Percentiles rank a stretch among this genome's conserved stretches.
Evolutionary conservation across 208 protist genomes (phyloP).

Genomic region (Crithidia bombi): DNA sequence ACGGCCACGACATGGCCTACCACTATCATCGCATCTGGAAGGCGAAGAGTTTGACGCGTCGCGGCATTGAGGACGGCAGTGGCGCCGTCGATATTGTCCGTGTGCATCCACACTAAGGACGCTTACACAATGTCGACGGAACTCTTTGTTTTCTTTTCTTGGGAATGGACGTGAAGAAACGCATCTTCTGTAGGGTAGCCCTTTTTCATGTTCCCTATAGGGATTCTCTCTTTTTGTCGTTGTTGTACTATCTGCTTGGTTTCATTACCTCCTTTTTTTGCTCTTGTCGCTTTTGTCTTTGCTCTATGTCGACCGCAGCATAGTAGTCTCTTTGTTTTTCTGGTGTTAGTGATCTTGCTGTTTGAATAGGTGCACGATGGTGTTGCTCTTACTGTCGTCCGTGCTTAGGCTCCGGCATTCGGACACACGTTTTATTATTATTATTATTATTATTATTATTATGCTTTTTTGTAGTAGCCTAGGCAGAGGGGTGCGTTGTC

Average conservation of each 20-base stretch:
- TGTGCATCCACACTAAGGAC: conserved; percentile 65
- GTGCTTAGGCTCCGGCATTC: too few relatives aligned
- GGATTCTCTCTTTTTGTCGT: not conserved
- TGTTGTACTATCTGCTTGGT: too few relatives aligned
- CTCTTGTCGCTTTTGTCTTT: too few relatives aligned
- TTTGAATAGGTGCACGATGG: too few relatives aligned
- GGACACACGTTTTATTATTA: too few relatives aligned
- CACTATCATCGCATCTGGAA: conserved; percentile 93
- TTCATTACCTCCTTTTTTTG: too few relatives aligned
- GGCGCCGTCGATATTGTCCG: conserved; percentile 76
- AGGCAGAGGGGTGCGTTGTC: not conserved
- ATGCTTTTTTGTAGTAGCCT: not conserved
- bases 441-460: too few relatives aligned
- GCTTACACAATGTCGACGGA: not conserved
- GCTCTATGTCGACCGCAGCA: too few relatives aligned
- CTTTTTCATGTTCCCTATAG: not conserved
- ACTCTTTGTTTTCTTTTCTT: not conserved
- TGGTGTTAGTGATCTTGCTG: too few relatives aligned
- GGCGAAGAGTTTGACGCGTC: conserved; percentile 76
- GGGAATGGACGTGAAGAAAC: not conserved
- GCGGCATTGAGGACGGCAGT: conserved; percentile 83
- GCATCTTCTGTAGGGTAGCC: not conserved
- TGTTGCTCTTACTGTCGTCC: too few relatives aligned
- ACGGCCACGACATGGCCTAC: conserved; percentile 91
- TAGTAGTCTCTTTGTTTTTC: too few relatives aligned